Evolutionary conservation across 2,329 filamentous ascomycete species (phyloP).

Genomic region (Clarireedia paspali): DNA sequence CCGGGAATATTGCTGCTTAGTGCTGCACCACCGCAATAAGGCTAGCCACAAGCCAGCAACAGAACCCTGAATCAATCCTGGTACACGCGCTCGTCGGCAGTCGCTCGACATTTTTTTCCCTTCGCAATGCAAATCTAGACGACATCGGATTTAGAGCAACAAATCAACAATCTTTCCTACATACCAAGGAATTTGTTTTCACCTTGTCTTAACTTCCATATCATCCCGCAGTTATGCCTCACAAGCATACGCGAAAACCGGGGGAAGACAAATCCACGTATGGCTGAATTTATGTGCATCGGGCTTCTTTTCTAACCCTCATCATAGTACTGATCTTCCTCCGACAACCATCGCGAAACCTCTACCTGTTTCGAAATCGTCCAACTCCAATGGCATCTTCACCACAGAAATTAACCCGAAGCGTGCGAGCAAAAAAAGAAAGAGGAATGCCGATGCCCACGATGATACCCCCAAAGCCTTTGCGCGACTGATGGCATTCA

Average conservation of each 20-base stretch:
- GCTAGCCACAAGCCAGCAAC: background rate
- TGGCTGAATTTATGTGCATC: slow-evolving; percentile 17
- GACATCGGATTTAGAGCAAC: background rate
- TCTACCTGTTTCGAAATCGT: slow-evolving; percentile 44
- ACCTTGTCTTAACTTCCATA: background rate
- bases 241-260: slow-evolving; percentile 71
- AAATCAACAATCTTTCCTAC: background rate
- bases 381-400: slow-evolving; percentile 32
- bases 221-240: slow-evolving; percentile 53
- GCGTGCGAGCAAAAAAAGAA: slow-evolving; percentile 35
- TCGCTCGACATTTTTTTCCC: no score
- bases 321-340: slow-evolving; percentile 39
- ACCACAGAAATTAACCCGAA: slow-evolving; percentile 28
- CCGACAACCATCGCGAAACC: slow-evolving; percentile 51
- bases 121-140: background rate
- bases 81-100: background rate
- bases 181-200: background rate
- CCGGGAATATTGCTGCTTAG: no score
- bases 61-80: background rate
- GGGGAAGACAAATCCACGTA: slow-evolving; percentile 48
- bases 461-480: slow-evolving; percentile 84
- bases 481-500: slow-evolving; percentile 71
- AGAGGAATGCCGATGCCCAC: slow-evolving; percentile 38
- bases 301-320: slow-evolving; percentile 20
- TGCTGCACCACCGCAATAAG: no score